A percentile compares a stretch with the other conserved stretches of the same genome.
phyloP scores from a whole-genome alignment of 1,139 yeast species.

The Maudiozyma humilis region DNA sequence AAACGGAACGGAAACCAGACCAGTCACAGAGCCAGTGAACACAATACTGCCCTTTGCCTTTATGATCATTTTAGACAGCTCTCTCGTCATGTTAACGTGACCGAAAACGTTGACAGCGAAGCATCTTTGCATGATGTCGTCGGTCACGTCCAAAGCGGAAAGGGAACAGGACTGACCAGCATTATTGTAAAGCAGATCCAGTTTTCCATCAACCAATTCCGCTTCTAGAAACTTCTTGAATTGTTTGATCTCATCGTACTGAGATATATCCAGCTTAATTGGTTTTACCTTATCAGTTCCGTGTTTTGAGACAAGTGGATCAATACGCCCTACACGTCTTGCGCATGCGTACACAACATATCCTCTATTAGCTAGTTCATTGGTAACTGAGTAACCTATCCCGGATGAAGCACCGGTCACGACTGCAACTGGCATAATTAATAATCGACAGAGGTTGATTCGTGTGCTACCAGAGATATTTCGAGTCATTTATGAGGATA shows the following conservation, averaged over 20 bases:
- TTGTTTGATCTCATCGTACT: slow-evolving; percentile 40
- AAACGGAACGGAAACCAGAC: slow-evolving; percentile 60
- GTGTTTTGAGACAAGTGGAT: slow-evolving; percentile 33
- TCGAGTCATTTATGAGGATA: no score
- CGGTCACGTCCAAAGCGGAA: slow-evolving; percentile 60
- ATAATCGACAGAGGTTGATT: not conserved
- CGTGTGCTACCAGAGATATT: no score
- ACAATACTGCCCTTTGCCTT: slow-evolving; percentile 62
- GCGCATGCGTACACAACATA: slow-evolving; percentile 67
- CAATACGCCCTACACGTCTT: slow-evolving; percentile 57
- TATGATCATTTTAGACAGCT: slow-evolving; percentile 48
- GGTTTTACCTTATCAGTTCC: slow-evolving; percentile 25
- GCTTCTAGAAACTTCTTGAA: slow-evolving; percentile 37
- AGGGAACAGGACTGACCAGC: slow-evolving; percentile 61
- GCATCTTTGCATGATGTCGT: slow-evolving; percentile 45
- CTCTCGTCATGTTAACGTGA: slow-evolving; percentile 54
- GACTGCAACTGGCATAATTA: slow-evolving; percentile 37
- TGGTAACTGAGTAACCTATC: slow-evolving; percentile 59
- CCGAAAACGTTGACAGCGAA: slow-evolving; percentile 65
- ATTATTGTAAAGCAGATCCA: slow-evolving; percentile 59
- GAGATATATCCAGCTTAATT: slow-evolving; percentile 45
- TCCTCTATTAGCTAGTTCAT: slow-evolving; percentile 47
- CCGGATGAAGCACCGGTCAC: slow-evolving; percentile 81
- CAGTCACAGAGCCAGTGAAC: slow-evolving; percentile 69
- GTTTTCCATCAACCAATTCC: slow-evolving; percentile 37